Base-by-base conservation (phyloP, 2,329 filamentous ascomycete genomes). In the Escovopsis sp. region DNA sequence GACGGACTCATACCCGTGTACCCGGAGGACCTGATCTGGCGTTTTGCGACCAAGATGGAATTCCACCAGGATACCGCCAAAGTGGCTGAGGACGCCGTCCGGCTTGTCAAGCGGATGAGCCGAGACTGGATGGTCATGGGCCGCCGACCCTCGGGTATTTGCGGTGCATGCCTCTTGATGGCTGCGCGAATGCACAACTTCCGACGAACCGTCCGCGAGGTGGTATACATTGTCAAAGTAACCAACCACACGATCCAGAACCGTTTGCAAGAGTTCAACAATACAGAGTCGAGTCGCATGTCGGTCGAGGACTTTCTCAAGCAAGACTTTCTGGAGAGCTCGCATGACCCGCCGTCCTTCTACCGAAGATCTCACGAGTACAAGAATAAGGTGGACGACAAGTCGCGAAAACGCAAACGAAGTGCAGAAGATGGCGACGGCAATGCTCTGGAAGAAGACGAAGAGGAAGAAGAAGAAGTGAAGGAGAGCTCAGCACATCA, bases 131-230 rank as follows among this genome's bases (percentile, higher is more conserved):
- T 98, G 77, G 82, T 88, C 38, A 86, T 88, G 58, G 91, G 91
- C 53, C 83, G 91, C 55, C 81, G 91, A 35, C 91, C 91, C 12
- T 89, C 89, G 6, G 91, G 91, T 50, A 81, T 96, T 43, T 95
- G 88, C 59, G 91, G 91, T 47, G 91, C 91, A 11, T 94, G 88
- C 51, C 73, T 98, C 39, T 84, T 98, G 47, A 81, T 98, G 59
- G 91, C 91, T 6, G 89, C 91, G 8, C 83, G 91, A 41, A 96
- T 96, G 82, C 94, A 95, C 72, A 96, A 96, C 61, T 98, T 93
- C 58, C 82, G 89, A 37, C 80, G 91, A 15, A 94, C 87, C 0
- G 79, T 94, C 11, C 77, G 87, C 28, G 91, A 98, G 62, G 84
- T 98, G 8, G 89, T 96, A n/a, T 96, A 94, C 58, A 85, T 95